phyloP scores from a whole-genome alignment of 2,329 filamentous ascomycete species.

The Proliferodiscus dingleyae region DNA sequence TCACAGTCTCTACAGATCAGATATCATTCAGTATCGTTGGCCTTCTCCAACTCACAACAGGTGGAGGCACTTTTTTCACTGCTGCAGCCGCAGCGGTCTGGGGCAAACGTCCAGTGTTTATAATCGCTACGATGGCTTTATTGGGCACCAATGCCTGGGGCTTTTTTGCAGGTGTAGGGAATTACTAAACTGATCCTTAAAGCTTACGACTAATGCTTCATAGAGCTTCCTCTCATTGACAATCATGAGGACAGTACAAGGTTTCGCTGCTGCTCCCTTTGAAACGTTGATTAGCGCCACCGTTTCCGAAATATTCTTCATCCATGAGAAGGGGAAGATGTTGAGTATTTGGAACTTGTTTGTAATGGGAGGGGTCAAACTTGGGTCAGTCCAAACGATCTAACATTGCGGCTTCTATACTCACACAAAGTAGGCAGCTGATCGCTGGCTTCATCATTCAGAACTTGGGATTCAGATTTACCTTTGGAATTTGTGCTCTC shows the following conservation, averaged over 20 bases:
- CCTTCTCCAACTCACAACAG: constrained; percentile 37
- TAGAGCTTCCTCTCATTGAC: constrained; percentile 35
- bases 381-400: constrained; percentile 19
- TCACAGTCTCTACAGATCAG: constrained; percentile 35
- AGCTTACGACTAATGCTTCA: not conserved
- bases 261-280: constrained; percentile 27
- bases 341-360: constrained; percentile 26
- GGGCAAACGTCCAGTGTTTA: constrained; percentile 27
- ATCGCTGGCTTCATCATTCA: constrained; percentile 38
- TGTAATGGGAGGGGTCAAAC: constrained; percentile 27
- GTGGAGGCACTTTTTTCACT: constrained; percentile 38
- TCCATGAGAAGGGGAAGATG: constrained; percentile 39
- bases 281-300: constrained; percentile 33
- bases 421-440: constrained; percentile 33
- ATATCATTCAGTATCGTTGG: constrained; percentile 32
- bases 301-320: constrained; percentile 42
- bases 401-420: not conserved
- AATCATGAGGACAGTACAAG: constrained; percentile 30
- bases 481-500: constrained; percentile 36
- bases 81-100: constrained; percentile 36
- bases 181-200: not conserved
- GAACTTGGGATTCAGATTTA: constrained; percentile 32
- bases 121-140: constrained; percentile 32
- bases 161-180: constrained; percentile 32
- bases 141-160: constrained; percentile 37